These are phyloP conservation scores for Zancudomyces culisetae DNA, from an alignment of 371 early-diverging fungal species.

Conservation along the genomic window DNA sequence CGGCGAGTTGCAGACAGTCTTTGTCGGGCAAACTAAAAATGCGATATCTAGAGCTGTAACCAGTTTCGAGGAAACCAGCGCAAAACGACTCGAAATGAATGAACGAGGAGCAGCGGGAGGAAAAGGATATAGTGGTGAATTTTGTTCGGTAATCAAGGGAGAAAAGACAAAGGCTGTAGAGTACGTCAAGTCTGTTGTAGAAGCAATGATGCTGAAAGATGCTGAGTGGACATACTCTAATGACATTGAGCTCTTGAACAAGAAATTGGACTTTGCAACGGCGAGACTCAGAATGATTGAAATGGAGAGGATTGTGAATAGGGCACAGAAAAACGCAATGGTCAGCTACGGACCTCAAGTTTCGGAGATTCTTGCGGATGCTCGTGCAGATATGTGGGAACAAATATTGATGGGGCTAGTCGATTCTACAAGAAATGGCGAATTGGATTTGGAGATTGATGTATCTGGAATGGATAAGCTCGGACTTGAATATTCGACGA, in stretches of 20 bases:
- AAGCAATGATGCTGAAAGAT: constrained; percentile 6
- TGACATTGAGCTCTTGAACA: constrained; percentile 37
- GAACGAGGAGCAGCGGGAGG: not conserved
- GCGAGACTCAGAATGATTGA: constrained; percentile 50
- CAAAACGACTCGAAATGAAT: constrained; percentile 13
- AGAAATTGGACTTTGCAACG: constrained; percentile 43
- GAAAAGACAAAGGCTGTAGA: constrained; percentile 6
- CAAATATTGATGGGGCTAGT: constrained; percentile 26
- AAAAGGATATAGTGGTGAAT: constrained; percentile 3
- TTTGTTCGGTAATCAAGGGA: constrained; percentile 1
- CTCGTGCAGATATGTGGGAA: constrained; percentile 53
- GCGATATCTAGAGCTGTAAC: constrained; percentile 45
- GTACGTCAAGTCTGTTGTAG: constrained; percentile 9
- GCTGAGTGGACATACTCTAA: constrained; percentile 62
- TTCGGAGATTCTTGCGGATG: constrained; percentile 37
- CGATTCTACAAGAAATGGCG: not conserved
- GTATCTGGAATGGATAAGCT: not conserved
- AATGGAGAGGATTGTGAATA: constrained; percentile 50
- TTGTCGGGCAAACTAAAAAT: constrained; percentile 70
- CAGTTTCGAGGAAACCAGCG: constrained; percentile 35
- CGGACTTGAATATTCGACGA: constrained; percentile 2
- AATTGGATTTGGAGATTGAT: not conserved
- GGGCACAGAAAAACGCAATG: constrained; percentile 40
- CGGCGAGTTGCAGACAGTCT: constrained; percentile 53
- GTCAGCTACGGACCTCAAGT: constrained; percentile 47